A percentile compares a stretch with the other conserved stretches of the same genome.
These are phyloP conservation scores for Senna siamea DNA, from an alignment of 306 rosid genomes.

Conservation along the genomic window DNA sequence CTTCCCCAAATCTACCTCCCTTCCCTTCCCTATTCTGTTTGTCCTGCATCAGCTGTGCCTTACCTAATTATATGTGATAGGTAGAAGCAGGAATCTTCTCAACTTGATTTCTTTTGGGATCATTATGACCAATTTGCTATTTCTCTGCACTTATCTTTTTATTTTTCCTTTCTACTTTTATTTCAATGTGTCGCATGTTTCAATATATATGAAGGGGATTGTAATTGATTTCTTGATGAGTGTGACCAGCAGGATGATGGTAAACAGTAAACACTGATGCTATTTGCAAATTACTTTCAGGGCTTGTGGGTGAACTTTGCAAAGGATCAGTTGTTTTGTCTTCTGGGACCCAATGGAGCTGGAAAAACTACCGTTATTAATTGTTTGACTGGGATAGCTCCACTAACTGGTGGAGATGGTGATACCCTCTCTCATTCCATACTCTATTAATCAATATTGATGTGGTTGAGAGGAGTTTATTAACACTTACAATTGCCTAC, in stretches of 20 bases:
- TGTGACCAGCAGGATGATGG: slow-evolving; percentile 9
- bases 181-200: slow-evolving; percentile 1
- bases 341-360: slow-evolving; percentile 94
- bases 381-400: slow-evolving; percentile 91
- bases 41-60: slow-evolving; percentile 13
- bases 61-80: slow-evolving; percentile 9
- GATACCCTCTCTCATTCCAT: slow-evolving; percentile 16
- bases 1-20: neutral
- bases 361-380: slow-evolving; percentile 90
- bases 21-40: neutral
- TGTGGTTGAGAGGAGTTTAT: slow-evolving; percentile 20
- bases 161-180: neutral
- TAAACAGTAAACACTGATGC: slow-evolving; percentile 24
- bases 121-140: neutral
- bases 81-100: slow-evolving; percentile 8
- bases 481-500: slow-evolving; percentile 31
- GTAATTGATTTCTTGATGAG: slow-evolving; percentile 4
- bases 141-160: neutral
- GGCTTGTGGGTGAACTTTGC: slow-evolving; percentile 86
- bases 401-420: slow-evolving; percentile 90
- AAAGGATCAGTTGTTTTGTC: slow-evolving; percentile 87
- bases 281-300: slow-evolving; percentile 54
- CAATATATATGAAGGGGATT: neutral
- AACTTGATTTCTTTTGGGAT: slow-evolving; percentile 9
- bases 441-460: slow-evolving; percentile 19